Base-by-base conservation (phyloP, 2,329 filamentous ascomycete genomes). In the Xylariomycetidae sp. region DNA sequence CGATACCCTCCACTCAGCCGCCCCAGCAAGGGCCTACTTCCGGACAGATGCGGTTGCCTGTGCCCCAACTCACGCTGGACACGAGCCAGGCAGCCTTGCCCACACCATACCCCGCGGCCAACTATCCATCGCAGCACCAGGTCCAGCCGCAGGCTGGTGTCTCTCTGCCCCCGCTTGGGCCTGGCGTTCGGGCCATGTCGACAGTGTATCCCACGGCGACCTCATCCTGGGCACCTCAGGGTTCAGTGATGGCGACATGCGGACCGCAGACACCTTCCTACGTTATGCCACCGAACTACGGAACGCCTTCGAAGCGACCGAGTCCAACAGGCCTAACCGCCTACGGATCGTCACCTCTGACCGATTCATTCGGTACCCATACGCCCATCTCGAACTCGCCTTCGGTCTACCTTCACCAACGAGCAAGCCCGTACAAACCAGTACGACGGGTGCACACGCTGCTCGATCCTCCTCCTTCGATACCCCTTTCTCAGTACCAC, bases 391-490 rank as follows among this genome's bases (percentile, higher is more conserved):
- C 85, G 19, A 74, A 92, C 43, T 96, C 92, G 19, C 90, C 90
- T 1, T 89, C 85, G 9, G 77, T 86, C 51, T 93, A 93, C 60
- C 69, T 95, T 23, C 83, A 85, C 52, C 86, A 95, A 56, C 77
- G 92, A 36, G 81, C 85, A 43, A 96, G 90, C 35, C 92, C 92
- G 3, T 96, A 96, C 61, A 85, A 87, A 43, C 90, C 90, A 1
- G 82, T 95, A 24, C 83, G 89, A 33, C 76, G 86, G 40, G 86
- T 95, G 38, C 88, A 92, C 47, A 94, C 87, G 1, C 74, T 96
- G n/a, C 70, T 95, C 19, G 87, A 92, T 38, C 89, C 89, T 19
- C 86, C 88, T 6, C 85, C 88, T 1, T 84, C 85, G 16, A 72
- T 79, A 7, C 86, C 86, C 6, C 73, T 93, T 42, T 82, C 90